Evolutionary conservation across 1,139 yeast genomes (phyloP).

Genomic region (Kurtzmaniella quercitrusa): DNA sequence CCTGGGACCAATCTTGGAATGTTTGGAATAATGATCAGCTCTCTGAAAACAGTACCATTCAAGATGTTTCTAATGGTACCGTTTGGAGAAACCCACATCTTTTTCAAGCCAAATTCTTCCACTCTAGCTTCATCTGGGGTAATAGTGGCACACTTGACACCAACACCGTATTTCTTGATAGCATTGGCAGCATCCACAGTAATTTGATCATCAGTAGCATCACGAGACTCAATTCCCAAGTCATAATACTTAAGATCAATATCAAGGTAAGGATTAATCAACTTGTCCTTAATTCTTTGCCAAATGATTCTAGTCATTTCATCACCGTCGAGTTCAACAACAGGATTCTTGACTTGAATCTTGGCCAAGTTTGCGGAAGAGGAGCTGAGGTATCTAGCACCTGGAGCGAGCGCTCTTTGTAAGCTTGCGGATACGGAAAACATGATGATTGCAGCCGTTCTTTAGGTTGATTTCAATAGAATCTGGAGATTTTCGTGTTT

Average conservation of each 20-base stretch:
- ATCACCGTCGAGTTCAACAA: constrained; percentile 83
- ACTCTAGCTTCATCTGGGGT: constrained; percentile 85
- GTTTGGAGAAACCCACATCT: constrained; percentile 86
- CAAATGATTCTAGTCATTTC: constrained; percentile 86
- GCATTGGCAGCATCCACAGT: constrained; percentile 77
- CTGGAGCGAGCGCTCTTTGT: background rate
- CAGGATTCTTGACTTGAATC: constrained; percentile 65
- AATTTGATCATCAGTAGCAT: constrained; percentile 66
- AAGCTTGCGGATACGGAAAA: background rate
- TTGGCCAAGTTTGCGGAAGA: constrained; percentile 34
- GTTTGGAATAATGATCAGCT: constrained; percentile 73
- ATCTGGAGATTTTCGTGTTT: background rate
- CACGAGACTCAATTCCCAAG: constrained; percentile 67
- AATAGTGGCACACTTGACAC: constrained; percentile 82
- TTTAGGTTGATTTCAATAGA: background rate
- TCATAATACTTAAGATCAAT: constrained; percentile 75
- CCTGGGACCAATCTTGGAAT: constrained; percentile 74
- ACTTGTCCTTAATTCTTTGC: constrained; percentile 67
- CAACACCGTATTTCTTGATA: constrained; percentile 71
- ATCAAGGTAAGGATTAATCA: constrained; percentile 67
- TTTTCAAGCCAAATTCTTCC: constrained; percentile 65
- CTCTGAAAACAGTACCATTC: constrained; percentile 83
- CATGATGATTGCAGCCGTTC: background rate
- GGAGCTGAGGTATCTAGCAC: constrained; percentile 16
- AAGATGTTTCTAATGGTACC: constrained; percentile 80